Evolutionary conservation across 1,284 basidiomycete species (phyloP), one percentile per base, ranked within the genome.

Genomic region (Irpex rosettiformis): DNA sequence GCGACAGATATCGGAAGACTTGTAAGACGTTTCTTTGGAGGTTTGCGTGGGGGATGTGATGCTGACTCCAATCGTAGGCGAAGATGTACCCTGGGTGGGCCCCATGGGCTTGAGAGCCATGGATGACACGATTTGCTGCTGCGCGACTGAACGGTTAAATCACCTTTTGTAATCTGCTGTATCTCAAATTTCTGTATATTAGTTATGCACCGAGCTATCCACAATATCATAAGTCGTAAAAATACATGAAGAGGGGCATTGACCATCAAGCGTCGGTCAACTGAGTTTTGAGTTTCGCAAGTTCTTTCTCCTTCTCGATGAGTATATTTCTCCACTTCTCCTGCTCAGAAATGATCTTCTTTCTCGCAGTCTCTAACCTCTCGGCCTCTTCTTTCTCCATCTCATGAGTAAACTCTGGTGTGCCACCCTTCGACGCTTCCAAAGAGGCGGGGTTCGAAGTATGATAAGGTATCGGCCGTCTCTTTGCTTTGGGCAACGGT

Each of bases 371-470:
- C 56, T 96, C 93, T 54, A 98, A 71, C 55, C 91, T 76, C 37
- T 91, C 89, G 2, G 80, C 81, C 70, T 98, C 96, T 58, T 91
- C 92, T 70, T 82, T 89, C 74, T 91, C 93, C 91, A 95, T 95
- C 62, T 83, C 81, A 56, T 75, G 74, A 52, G 81, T 89, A 68
- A 93, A 98, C 78, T 96, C 94, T 1, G 93, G 86, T 28, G 82
- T 77, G 1, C 87, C 85, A 13, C 82, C 78, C 65, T 79, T 83
- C 42, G 82, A 84, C 37, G 84, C 86, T 56, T 86, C 86, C 24
- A 89, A 72, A 0, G 84, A 83, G 0, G 69, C 79, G 3, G 83
- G 82, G 62, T 89, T 78, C 2, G 87, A 83, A 4, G 80, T 73
- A 66, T 91, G 85, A 66, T 89, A 91, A 10, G 89, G 89, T 5